Percentiles rank a stretch among this genome's conserved stretches.
phyloP scores from a whole-genome alignment of 2,329 filamentous ascomycete genomes.

The Ascochyta clinopodiicola region DNA sequence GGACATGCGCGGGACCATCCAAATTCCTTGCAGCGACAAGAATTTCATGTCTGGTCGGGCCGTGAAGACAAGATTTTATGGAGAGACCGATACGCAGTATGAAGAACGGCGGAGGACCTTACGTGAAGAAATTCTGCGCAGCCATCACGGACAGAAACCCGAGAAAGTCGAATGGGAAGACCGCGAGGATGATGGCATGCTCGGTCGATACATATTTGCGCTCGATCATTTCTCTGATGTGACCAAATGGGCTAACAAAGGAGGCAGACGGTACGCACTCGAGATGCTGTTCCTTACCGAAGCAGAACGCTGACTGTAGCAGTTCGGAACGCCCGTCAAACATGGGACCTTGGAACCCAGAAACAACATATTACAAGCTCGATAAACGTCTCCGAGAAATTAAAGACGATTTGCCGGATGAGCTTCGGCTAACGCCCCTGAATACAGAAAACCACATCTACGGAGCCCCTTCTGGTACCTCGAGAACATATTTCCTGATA shows the following conservation, averaged over 20 bases:
- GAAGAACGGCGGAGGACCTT: slow-evolving; percentile 18
- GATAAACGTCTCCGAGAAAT: slow-evolving; percentile 61
- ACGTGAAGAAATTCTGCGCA: slow-evolving; percentile 2
- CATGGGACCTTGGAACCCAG: slow-evolving; percentile 65
- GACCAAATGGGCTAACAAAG: slow-evolving; percentile 65
- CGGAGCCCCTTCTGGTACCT: slow-evolving; percentile 57
- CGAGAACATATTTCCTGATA: slow-evolving; percentile 69
- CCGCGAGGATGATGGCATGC: slow-evolving; percentile 56
- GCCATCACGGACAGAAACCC: slow-evolving; percentile 7
- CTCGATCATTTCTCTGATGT: slow-evolving; percentile 62
- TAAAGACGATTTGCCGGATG: slow-evolving; percentile 60
- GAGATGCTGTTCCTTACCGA: neutral
- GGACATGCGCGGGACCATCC: slow-evolving; percentile 62
- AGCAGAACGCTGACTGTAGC: neutral
- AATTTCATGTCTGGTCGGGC: slow-evolving; percentile 69
- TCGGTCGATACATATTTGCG: slow-evolving; percentile 60
- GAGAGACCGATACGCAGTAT: slow-evolving; percentile 26
- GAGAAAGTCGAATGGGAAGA: slow-evolving; percentile 54
- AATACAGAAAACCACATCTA: slow-evolving; percentile 73
- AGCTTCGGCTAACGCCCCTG: slow-evolving; percentile 63
- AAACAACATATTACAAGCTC: slow-evolving; percentile 63
- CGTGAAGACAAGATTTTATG: slow-evolving; percentile 52
- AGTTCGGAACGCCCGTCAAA: slow-evolving; percentile 48
- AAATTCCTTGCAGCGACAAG: slow-evolving; percentile 71
- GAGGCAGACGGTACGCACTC: slow-evolving; percentile 57